These are phyloP conservation scores for Fusarium sarcochroum DNA, from an alignment of 2,329 filamentous ascomycete genomes.

Conservation along the genomic window DNA sequence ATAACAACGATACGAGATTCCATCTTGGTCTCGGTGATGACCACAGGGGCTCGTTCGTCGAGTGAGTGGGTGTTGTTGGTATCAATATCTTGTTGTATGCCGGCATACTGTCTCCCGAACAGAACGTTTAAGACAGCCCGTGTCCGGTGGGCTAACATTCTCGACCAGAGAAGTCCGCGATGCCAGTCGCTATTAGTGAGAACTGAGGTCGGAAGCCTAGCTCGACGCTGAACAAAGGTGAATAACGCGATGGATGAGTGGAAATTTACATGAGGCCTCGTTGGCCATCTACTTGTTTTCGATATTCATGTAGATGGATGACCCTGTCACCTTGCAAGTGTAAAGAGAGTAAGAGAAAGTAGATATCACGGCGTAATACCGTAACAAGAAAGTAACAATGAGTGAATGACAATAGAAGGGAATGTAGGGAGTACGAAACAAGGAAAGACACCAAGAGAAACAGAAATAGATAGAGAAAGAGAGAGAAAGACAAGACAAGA, in stretches of 20 bases:
- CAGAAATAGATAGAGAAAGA: constrained; percentile 36
- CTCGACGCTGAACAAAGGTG: constrained; percentile 23
- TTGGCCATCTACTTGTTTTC: constrained; percentile 44
- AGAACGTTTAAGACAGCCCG: constrained; percentile 66
- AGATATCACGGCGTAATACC: constrained; percentile 20
- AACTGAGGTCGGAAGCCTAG: constrained; percentile 26
- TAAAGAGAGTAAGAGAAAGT: constrained; percentile 24
- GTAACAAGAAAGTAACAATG: constrained; percentile 31
- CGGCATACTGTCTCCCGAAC: constrained; percentile 67
- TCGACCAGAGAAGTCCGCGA: constrained; percentile 54
- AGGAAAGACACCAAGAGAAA: constrained; percentile 37
- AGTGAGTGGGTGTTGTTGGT: constrained; percentile 35
- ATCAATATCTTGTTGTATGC: constrained; percentile 58
- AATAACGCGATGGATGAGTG: constrained; percentile 30
- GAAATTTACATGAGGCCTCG: constrained; percentile 42
- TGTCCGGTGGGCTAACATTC: constrained; percentile 58
- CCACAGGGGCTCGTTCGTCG: constrained; percentile 31
- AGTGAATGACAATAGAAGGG: constrained; percentile 28
- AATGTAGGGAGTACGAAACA: constrained; percentile 37
- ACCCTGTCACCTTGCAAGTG: constrained; percentile 43
- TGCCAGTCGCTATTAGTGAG: constrained; percentile 45
- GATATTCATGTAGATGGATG: constrained; percentile 47
- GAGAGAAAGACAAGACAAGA: constrained; percentile 32
- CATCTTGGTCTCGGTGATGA: constrained; percentile 39
- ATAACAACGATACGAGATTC: constrained; percentile 32